These are phyloP conservation scores for Didymella lethalis DNA, from an alignment of 2,329 filamentous ascomycete species.

Conservation along the genomic window DNA sequence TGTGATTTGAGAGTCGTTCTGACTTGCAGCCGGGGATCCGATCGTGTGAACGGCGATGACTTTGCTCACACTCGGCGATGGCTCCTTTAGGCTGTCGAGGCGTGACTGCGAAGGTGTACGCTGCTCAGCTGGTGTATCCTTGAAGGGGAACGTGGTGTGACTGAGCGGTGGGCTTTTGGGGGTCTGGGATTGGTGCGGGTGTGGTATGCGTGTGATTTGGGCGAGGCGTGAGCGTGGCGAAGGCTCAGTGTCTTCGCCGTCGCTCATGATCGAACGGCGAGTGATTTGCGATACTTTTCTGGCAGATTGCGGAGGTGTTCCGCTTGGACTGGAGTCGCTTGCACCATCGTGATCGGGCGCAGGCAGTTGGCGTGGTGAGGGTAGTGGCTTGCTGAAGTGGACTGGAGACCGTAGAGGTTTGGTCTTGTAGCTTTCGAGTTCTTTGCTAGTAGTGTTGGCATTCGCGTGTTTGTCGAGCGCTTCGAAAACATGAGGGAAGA, in stretches of 20 bases:
- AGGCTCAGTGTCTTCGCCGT: conserved; percentile 14
- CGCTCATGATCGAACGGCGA: conserved; percentile 13
- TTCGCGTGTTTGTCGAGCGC: conserved; percentile 74
- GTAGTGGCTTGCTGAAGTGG: conserved; percentile 38
- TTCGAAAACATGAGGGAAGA: conserved; percentile 91
- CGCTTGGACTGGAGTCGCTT: conserved; percentile 12
- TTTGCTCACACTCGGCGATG: conserved; percentile 8
- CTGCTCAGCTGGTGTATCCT: conserved; percentile 3
- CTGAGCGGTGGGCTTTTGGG: conserved; percentile 23
- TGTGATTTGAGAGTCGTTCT: conserved; percentile 38
- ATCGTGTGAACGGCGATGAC: conserved; percentile 19
- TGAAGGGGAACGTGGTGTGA: conserved; percentile 28
- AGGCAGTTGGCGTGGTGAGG: conserved; percentile 30
- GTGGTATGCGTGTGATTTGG: conserved; percentile 30
- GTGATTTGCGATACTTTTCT: conserved; percentile 17
- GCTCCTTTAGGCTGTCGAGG: conserved; percentile 4
- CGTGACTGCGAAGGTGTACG: conserved; percentile 1
- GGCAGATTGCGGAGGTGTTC: conserved; percentile 11
- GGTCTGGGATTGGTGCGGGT: conserved; percentile 26
- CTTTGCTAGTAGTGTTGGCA: conserved; percentile 6
- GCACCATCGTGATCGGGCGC: conserved; percentile 28
- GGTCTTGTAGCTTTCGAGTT: conserved; percentile 26
- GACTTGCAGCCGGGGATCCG: conserved; percentile 29
- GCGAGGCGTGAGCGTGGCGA: conserved; percentile 26
- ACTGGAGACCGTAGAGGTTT: conserved; percentile 41